Base-by-base conservation (phyloP, 306 rosid genomes). In the Lablab purpureus region DNA sequence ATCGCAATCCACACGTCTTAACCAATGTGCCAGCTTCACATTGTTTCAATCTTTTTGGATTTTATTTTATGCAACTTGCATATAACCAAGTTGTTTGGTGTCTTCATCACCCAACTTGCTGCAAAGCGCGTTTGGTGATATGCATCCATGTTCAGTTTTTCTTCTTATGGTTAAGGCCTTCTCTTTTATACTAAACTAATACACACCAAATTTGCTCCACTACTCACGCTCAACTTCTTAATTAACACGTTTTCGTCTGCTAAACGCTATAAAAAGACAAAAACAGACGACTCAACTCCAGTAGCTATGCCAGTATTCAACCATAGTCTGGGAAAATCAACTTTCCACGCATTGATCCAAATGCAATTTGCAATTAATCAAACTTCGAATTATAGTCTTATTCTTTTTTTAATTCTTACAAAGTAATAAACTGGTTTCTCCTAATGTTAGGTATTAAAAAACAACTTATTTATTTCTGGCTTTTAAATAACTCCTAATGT, bases 21-120 rank as follows among this genome's bases (percentile, higher is more conserved):
- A 30, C 23, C 40, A 21, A 21, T 30, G 34, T 17, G 12, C 6
- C 3, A 17, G 9, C 14, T 62, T 62, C 1, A 62, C 8, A 11
- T 0, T 40, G 11, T 28, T 21, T 2, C 17, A 76, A 21, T 34
- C 11, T 32, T 34, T 49, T 47, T 13, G 34, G 40, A 25, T 34
- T 2, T 30, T 49, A 63, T 49, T 49, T 49, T 32, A 25, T 1
- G 51, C 80, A 64, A 76, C 80, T 63, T 76, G 80, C 80, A 32
- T 49, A 32, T 19, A 5, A 30, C 10, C 59, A 75, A 74, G 45
- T 74, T 41, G 56, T 18, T 18, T 22, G 6, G 21, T 66, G 28
- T 40, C 7, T 8, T 76, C 40, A 7, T 43, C 52, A 4, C 50
- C 9, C 46, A 62, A 17, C 5, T 60, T 76, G 27, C 52, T 37